Conservation (phyloP, 768 basidiomycete genomes). For the Lentinula lateritia region DNA sequence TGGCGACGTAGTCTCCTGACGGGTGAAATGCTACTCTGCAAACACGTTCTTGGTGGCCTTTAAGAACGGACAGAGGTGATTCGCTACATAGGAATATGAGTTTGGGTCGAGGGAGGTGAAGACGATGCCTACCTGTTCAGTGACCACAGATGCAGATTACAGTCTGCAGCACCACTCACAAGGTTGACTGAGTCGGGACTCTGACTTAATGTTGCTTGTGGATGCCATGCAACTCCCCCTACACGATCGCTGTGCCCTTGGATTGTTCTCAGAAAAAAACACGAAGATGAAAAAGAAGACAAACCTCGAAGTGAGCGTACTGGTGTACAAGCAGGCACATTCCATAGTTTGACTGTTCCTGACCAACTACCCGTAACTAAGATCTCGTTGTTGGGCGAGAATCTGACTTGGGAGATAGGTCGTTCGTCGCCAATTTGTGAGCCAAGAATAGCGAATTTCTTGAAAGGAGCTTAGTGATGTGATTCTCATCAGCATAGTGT, state of each 20-base stretch:
- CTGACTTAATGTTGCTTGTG: conserved; percentile 77
- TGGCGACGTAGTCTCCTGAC: conserved; percentile 88
- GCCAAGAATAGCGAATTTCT: conserved; percentile 90
- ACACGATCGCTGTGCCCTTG: conserved; percentile 85
- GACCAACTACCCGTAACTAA: conserved; percentile 96
- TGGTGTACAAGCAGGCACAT: conserved; percentile 84
- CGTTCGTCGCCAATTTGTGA: conserved; percentile 98
- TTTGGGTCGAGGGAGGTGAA: background rate
- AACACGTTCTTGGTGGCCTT: conserved; percentile 87
- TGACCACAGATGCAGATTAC: conserved; percentile 84
- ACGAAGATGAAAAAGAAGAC: conserved; percentile 8
- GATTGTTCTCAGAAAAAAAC: conserved; percentile 7
- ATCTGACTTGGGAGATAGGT: conserved; percentile 89
- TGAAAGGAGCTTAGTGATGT: background rate
- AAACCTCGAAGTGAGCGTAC: conserved; percentile 70
- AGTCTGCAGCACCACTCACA: conserved; percentile 88
- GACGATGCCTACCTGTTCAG: conserved; percentile 54
- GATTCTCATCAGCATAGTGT: background rate
- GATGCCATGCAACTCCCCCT: conserved; percentile 98
- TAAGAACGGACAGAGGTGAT: conserved; percentile 75
- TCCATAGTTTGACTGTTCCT: conserved; percentile 92
- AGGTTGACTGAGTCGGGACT: conserved; percentile 67
- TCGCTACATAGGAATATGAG: conserved; percentile 46
- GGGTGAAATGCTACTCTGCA: conserved; percentile 97
- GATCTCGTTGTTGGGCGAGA: conserved; percentile 84